Percentiles rank a stretch among this genome's conserved stretches.
Evolutionary conservation across 176 grass and related monocot genomes (phyloP).

Genomic region (Juncus inflexus): DNA sequence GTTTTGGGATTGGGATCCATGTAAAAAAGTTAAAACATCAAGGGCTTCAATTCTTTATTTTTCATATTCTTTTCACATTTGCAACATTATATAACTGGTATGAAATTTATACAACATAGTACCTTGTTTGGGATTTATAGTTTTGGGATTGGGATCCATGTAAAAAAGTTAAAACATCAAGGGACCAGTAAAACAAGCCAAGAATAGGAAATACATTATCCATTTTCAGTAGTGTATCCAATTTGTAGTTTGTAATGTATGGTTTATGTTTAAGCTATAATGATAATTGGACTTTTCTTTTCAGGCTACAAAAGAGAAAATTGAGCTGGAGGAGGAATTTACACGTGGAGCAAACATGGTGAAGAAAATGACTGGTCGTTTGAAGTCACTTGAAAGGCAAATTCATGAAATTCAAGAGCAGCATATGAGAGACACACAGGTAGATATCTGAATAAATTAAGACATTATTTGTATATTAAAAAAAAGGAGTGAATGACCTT

Average conservation of each 20-base stretch:
- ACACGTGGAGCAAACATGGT: slow-evolving; percentile 41
- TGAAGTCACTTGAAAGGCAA: slow-evolving; percentile 64
- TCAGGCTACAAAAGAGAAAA: slow-evolving; percentile 62
- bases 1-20: too few relatives aligned
- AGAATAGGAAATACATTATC: neutral
- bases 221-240: neutral
- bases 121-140: too few relatives aligned
- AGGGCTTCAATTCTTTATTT: neutral
- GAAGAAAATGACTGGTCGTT: slow-evolving; percentile 42
- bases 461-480: neutral
- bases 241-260: slow-evolving; percentile 2
- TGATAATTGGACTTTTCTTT: slow-evolving; percentile 11
- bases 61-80: too few relatives aligned
- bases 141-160: too few relatives aligned
- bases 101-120: too few relatives aligned
- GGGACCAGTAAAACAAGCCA: neutral
- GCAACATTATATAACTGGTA: too few relatives aligned
- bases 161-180: too few relatives aligned
- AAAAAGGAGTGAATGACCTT: neutral
- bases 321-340: slow-evolving; percentile 63
- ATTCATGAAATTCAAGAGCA: slow-evolving; percentile 58
- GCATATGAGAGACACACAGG: slow-evolving; percentile 64
- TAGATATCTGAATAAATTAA: slow-evolving; percentile 14
- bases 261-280: slow-evolving; percentile 1
- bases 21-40: too few relatives aligned